Evolutionary conservation across 306 rosid genomes (phyloP), one percentile per base, ranked within the genome.

Genomic region (Cucurbita moschata): DNA sequence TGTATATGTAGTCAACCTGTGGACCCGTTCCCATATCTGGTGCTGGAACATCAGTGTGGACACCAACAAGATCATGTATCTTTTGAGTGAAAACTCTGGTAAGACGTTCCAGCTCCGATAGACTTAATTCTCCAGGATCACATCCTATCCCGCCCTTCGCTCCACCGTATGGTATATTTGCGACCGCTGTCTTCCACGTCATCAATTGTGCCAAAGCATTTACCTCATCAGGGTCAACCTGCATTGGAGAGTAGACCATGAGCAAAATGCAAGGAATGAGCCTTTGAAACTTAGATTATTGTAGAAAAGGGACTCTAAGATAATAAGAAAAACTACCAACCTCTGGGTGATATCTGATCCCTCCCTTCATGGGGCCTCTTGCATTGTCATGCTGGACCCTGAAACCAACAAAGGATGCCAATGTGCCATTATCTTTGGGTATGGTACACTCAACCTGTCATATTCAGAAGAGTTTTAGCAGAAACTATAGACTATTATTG

Each of bases 281-380:
- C 18, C 65, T 18, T 30, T 5, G 18, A 30, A 13, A 12, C 8
- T 6, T 18, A 4, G 23, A 64, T 64, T 40, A 21, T 39, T 40
- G 43, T 40, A 39, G 18, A 21, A 43, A 18, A 10, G 10, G 40
- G 65, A 40, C 7, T 64, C 54, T 21, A 6, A 6, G 49, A 9
- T 59, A 4, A 43, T 38, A 54, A 19, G 10, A 12, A 5, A 44
- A 44, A 11, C 23, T 18, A 54, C 72, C 55, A 73, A 93, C 98
- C 98, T 94, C 98, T 7, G 97, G 97, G 64, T 94, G 98, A 81
- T 94, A 94, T 90, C 98, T 94, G 84, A 94, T 94, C 74, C 98
- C 98, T 79, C 98, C 98, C 82, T 94, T 94, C 98, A 94, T 94
- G 70, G 98, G 98, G 68, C 98, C 98, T 90, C 98, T 94, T 15